Base-by-base conservation (phyloP, 1,284 basidiomycete genomes). In the Coniophora puteana region DNA sequence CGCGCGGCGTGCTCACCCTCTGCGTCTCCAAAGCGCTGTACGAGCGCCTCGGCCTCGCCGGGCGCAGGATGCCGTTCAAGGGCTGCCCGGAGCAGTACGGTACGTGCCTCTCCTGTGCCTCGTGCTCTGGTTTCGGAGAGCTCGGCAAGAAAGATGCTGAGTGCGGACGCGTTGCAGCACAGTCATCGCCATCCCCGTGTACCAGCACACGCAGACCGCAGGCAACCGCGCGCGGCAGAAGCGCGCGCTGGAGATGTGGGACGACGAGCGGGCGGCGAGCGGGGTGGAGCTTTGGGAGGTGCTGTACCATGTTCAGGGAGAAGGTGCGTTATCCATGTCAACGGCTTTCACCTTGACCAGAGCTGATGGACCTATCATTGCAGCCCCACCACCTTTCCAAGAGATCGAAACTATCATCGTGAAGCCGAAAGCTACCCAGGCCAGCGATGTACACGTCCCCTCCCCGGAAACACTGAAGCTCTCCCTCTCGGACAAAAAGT, bases 11-110 rank as follows among this genome's bases (percentile, higher is more conserved):
- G 18, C 59, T 86, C 42, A 76, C 76, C 0, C 54, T 83, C 14
- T 72, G 63, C n/a, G 65, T 79, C 4, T 63, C 67, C 21, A 77
- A 76, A 53, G 59, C 64, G 12, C 73, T 74, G 1, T 83, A 83
- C 53, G 69, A 83, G 48, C 58, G 59, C 4, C 65, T 83, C 5
- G 82, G 81, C 1, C 50, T 85, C 16, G 62, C 74, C 0, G 81
- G 80, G 5, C 59, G 61, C 40, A 67, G 63, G 26, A 44, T 80
- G 34, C 70, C 74, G 0, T 76, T 74, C 55, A 73, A 69, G 48
- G 60, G 63, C 12, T 59, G 66, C 46, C 47, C 55, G 1, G 71
- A 76, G 20, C 66, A 59, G 38, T 70, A 76, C 52, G 69, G 81
- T 81, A 45, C 39, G 74, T 66, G 18, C 36, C 18, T 37, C 38